phyloP scores from a whole-genome alignment of 805 yeast genomes.

The Hanseniaspora jakobsenii region DNA sequence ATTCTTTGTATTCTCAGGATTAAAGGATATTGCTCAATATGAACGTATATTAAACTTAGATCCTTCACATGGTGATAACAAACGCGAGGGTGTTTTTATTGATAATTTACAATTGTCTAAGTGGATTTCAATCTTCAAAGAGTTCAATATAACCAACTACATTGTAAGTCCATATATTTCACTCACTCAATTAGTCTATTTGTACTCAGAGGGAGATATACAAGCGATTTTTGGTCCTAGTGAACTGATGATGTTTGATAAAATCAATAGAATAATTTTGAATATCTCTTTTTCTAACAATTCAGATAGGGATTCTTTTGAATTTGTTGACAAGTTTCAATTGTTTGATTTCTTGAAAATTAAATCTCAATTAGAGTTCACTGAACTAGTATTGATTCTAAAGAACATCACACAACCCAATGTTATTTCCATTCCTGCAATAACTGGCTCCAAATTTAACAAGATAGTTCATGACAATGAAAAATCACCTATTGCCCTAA shows the following conservation, averaged over 20 bases:
- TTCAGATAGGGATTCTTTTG: not conserved
- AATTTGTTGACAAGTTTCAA: conserved; percentile 34
- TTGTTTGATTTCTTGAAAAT: conserved; percentile 2
- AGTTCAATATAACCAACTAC: conserved; percentile 42
- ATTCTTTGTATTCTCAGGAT: conserved; percentile 5
- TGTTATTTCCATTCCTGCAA: not conserved
- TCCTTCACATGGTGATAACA: conserved; percentile 5
- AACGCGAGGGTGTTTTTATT: not conserved
- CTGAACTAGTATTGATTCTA: conserved; percentile 5
- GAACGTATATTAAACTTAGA: conserved; percentile 3
- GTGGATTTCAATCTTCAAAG: conserved; percentile 45
- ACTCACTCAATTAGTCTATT: conserved; percentile 65
- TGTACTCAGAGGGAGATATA: conserved; percentile 43
- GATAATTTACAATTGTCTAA: conserved; percentile 19
- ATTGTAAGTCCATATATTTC: conserved; percentile 75
- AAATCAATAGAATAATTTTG: conserved; percentile 58
- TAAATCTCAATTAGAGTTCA: conserved; percentile 8
- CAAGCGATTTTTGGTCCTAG: conserved; percentile 78
- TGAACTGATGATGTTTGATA: conserved; percentile 52
- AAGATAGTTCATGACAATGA: conserved; percentile 7
- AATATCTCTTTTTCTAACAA: conserved; percentile 55
- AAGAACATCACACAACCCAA: conserved; percentile 5
- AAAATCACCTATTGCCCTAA: not conserved
- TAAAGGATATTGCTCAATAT: conserved; percentile 7
- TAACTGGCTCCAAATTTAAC: not conserved